phyloP scores from a whole-genome alignment of 306 rosid genomes.

The Amphicarpaea edgeworthii region DNA sequence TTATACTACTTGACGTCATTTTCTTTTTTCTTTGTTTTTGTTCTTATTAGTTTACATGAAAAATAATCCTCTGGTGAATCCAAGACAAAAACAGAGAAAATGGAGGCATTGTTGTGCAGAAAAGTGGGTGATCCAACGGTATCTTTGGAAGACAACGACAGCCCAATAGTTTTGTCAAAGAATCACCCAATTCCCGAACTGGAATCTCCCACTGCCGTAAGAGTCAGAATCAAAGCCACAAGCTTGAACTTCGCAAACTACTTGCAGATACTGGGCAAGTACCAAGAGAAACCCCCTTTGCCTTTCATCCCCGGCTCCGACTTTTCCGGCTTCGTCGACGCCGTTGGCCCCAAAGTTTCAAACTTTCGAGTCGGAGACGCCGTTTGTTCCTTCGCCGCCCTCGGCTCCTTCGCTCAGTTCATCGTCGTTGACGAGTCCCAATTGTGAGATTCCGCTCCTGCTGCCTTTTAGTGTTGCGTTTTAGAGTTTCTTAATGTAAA shows the following conservation, averaged over 20 bases:
- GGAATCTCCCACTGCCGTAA: conserved; percentile 68
- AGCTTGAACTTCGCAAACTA: conserved; percentile 96
- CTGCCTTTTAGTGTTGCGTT: not conserved
- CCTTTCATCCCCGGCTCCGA: conserved; percentile 94
- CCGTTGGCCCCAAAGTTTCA: conserved; percentile 75
- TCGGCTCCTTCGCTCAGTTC: conserved; percentile 83
- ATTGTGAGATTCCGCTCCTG: conserved; percentile 58
- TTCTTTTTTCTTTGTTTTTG: not conserved
- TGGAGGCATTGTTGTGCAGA: conserved; percentile 87
- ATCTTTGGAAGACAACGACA: conserved; percentile 34
- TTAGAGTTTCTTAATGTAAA: conserved; percentile 1
- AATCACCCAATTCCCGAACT: conserved; percentile 71
- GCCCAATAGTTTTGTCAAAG: conserved; percentile 60
- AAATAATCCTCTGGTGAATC: not conserved
- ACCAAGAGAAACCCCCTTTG: conserved; percentile 75
- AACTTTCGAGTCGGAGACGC: conserved; percentile 71
- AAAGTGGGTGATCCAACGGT: conserved; percentile 88
- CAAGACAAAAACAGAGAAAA: conserved; percentile 43
- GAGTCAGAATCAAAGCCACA: conserved; percentile 84
- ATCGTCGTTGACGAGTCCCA: conserved; percentile 68
- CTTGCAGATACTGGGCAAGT: conserved; percentile 77
- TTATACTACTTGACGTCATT: not conserved
- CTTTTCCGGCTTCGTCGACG: conserved; percentile 81
- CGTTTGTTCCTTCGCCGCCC: conserved; percentile 72
- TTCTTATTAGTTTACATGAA: not conserved